These are phyloP conservation scores for Yamadazyma tumulicola DNA, from an alignment of 805 yeast genomes.

Conservation along the genomic window DNA sequence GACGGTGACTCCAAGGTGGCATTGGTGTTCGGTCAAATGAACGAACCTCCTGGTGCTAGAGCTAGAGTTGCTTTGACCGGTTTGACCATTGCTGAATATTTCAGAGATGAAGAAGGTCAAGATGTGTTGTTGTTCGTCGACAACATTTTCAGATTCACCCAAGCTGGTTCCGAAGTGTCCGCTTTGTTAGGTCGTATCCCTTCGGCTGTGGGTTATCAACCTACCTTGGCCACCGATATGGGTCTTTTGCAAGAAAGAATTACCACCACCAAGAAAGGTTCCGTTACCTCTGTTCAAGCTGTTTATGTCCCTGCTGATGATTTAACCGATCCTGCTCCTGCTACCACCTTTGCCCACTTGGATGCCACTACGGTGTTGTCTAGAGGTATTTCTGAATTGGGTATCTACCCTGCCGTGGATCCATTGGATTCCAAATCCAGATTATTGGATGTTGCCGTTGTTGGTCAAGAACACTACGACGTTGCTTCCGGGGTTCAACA, in stretches of 20 bases:
- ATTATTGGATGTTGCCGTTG: slow-evolving; percentile 94
- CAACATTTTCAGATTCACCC: slow-evolving; percentile 99
- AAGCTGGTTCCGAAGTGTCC: slow-evolving; percentile 99
- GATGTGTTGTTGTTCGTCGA: slow-evolving; percentile 99
- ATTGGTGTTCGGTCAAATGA: slow-evolving; percentile 99
- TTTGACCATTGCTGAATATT: slow-evolving; percentile 99
- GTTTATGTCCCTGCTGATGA: slow-evolving; percentile 99
- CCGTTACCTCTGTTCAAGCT: slow-evolving; percentile 99
- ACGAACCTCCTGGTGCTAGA: slow-evolving; percentile 99
- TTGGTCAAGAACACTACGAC: slow-evolving; percentile 98
- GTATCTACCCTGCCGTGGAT: slow-evolving; percentile 99
- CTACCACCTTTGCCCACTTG: slow-evolving; percentile 99
- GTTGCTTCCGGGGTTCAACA: slow-evolving; percentile 95
- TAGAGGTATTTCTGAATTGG: slow-evolving; percentile 99
- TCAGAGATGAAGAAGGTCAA: slow-evolving; percentile 99
- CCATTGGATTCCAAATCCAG: slow-evolving; percentile 99
- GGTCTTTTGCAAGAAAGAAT: slow-evolving; percentile 99
- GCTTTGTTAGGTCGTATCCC: slow-evolving; percentile 99
- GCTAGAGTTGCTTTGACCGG: slow-evolving; percentile 99
- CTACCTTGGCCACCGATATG: slow-evolving; percentile 99
- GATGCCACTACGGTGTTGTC: slow-evolving; percentile 99
- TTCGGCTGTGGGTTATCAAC: slow-evolving; percentile 99
- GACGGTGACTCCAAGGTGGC: slow-evolving; percentile 99
- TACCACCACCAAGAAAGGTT: slow-evolving; percentile 99
- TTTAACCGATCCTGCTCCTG: slow-evolving; percentile 99